Base-by-base conservation (phyloP, 2,329 filamentous ascomycete species). In the Cyanodermella asteris region DNA sequence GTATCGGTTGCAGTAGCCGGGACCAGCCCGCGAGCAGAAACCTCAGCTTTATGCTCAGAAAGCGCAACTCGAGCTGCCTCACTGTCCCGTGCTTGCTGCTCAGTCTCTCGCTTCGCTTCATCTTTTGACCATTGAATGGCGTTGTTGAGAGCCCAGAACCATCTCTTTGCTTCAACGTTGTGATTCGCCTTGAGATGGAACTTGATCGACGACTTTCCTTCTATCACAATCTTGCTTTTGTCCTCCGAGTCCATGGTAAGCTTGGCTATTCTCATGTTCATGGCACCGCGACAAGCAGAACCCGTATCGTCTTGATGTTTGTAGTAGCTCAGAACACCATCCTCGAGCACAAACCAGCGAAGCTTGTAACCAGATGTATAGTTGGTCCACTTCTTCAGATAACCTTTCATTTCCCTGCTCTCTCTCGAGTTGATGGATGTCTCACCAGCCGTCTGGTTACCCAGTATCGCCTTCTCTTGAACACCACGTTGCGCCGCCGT, bases 61-160 rank as follows among this genome's bases (percentile, higher is more conserved):
- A 81, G 82, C 27, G 77, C 80, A 42, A 82, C 72, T 34, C 66
- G 67, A 25, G 91, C 50, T 18, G 72, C 60, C 46, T 87, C 78
- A 5, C 72, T 73, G 38, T 72, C 75, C 28, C 69, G 70, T 6
- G 68, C 68, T 17, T 70, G 70, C 31, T 81, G 70, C 36, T 61
- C 70, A 42, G 84, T 73, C 39, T 93, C 84, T 45, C 91, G 80
- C 37, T 75, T 82, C 6, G 80, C 82, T 50, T 94, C 87, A 41
- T 97, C 87, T 48, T 97, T 97, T 34, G 80, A 73, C 75, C 80
- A 94, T 45, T 94, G 87, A 24, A 97, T 97, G 5, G 87, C 84
- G 45, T 97, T 97, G 53, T 97, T 97, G 34, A 97, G 57, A 1
- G 87, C 78, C 87, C 87, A 97, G 49, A 90, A 97, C 87, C 87